Percentiles rank a stretch among this genome's conserved stretches.
These are phyloP conservation scores for Solanum appendiculatum DNA, from an alignment of 257 asterid species.

Conservation along the genomic window DNA sequence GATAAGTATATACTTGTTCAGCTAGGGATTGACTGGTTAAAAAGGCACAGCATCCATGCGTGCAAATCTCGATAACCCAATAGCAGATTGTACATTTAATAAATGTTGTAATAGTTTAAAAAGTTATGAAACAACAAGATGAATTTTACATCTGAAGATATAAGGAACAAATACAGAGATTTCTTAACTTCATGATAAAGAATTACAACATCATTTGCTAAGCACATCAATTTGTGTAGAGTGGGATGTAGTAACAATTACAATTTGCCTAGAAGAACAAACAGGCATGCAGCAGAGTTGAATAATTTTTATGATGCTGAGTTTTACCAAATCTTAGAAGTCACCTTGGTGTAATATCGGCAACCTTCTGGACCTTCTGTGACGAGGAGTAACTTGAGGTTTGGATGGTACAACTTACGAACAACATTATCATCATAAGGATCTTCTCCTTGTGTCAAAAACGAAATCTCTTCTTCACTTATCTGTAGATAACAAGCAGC, in stretches of 20 bases:
- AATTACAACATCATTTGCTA: background rate
- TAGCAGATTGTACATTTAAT: background rate
- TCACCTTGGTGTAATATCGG: constrained; percentile 93
- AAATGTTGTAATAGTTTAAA: background rate
- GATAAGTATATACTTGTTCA: background rate
- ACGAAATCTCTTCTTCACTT: constrained; percentile 87
- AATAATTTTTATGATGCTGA: background rate
- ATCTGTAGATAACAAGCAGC: constrained; percentile 37
- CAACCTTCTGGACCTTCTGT: constrained; percentile 98
- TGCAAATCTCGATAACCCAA: background rate
- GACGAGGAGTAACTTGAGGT: constrained; percentile 78
- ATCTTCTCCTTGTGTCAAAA: constrained; percentile 87
- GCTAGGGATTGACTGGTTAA: background rate
- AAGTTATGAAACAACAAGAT: background rate
- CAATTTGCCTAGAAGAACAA: background rate
- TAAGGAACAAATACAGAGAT: background rate
- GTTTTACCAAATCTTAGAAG: background rate
- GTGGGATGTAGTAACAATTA: background rate
- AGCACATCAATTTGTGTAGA: background rate
- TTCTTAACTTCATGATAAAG: background rate
- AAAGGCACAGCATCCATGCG: background rate
- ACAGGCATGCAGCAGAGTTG: background rate
- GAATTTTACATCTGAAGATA: background rate
- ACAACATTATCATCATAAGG: constrained; percentile 85
- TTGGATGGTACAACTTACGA: constrained; percentile 73